Evolutionary conservation across 225 moss, liverwort and hornwort species (phyloP), one percentile per base, ranked within the genome.

Genomic region (Straminergon stramineum): DNA sequence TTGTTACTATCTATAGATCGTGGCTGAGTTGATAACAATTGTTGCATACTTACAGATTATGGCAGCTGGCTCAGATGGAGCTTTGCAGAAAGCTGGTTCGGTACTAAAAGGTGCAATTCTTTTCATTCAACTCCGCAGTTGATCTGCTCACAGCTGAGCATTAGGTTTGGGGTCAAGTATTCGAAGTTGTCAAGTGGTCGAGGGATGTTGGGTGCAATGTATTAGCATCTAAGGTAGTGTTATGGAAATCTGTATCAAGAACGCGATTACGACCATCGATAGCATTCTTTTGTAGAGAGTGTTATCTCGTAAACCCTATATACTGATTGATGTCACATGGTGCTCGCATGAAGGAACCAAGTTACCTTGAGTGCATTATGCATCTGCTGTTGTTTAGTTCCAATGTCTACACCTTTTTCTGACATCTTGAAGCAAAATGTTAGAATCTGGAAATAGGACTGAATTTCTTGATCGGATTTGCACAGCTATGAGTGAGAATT

Each of bases 401-500:
- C 48, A n/a, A 27, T 83, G 17, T 67, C 34, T 84, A 32, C 81
- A 27, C 52, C 32, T 63, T 74, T 89, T 76, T 65, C 48, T 39
- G 28, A 11, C 63, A 70, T 86, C 71, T 26, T 39, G 21, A 61
- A 37, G 68, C 53, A 30, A 74, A 73, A 43, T 45, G 69, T 41
- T 75, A 48, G 63, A 78, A 58, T 81, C 41, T 84, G 86, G 48
- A 73, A 35, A 70, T 67, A 56, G 45, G n/a, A 84, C 88, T 93
- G 30, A 93, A 37, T 60, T 75, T 81, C 5, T 84, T 74, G 68
- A 77, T 84, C 18, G 83, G 68, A 78, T 88, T 60, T 95, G 78
- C 70, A 62, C 93, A 98, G 98, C 96, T 55, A 96, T 98, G 97
- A 97, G 98, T 93, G 94, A 94, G 81, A 98, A 95, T 79, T 92